Base-by-base conservation (phyloP, 2,329 filamentous ascomycete species). In the Exophiala spinifera region DNA sequence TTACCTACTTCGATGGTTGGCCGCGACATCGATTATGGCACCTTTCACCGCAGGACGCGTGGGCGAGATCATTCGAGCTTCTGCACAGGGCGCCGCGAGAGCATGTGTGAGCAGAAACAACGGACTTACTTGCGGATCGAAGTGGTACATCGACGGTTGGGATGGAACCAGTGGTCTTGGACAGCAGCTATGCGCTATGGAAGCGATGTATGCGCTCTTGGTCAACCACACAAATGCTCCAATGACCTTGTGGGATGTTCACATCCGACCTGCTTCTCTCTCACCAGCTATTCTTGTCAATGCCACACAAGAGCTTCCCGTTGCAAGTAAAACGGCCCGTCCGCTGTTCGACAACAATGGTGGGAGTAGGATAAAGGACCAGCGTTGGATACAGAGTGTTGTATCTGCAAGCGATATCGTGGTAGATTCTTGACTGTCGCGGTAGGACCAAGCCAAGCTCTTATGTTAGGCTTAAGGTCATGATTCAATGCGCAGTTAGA, bases 151-250 rank as follows among this genome's bases (percentile, higher is more conserved):
- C 0, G 72, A 76, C 0, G 63, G 62, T 3, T 88, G 76, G 62
- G 81, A 84, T 57, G 78, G 79, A 37, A 79, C 75, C 53, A 76
- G 74, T 10, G 86, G 86, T 46, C 83, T 89, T 4, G 81, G 86
- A 43, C 77, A 86, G 67, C 83, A 88, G 73, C 85, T 89, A 77
- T 85, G 80, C 61, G 84, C 83, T 0, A 72, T 88, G 34, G 79
- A 82, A 33, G 78, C 84, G 14, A 72, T 89, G 51, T 61, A 60
- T 25, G 53, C 55, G 2, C 51, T 65, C 4, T 51, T 65, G 33
- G 60, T 60, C 48, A 65, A 65, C 25, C 50, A 61, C 17, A 64
- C 63, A 1, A 49, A 54, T 15, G 51, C 62, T 7, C 62, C 63
- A 11, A 46, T 51, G 17, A 58, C 55, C 8, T 47, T 49, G 17